Base-by-base conservation (phyloP, 1,139 yeast species). In the Entelexis sorbosivorans region DNA sequence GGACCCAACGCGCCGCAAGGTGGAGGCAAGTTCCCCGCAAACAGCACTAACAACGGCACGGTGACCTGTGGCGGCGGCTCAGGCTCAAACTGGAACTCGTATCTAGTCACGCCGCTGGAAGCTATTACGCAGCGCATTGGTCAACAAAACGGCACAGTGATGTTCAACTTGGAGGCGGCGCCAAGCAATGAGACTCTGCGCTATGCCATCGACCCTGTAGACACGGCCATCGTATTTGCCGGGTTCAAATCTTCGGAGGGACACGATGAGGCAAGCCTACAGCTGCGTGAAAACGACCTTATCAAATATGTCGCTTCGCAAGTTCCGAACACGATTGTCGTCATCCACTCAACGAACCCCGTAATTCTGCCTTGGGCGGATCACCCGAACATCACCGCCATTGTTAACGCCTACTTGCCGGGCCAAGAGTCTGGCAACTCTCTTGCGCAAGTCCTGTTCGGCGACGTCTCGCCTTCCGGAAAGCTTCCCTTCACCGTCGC, bases 11-110 rank as follows among this genome's bases (percentile, higher is more conserved):
- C 39, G 8, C 39, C 39, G 2, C 3, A 10, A 1, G n/a, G 8
- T 22, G 14, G n/a, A 9, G 39, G 39, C 16, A 5, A 10, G 16
- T 36, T 36, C 28, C 39, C 39, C 6, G 39, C 28, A 2, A 14
- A 20, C 16, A 36, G 39, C 28, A n/a, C 39, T 3, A 36, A 36
- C 28, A 36, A 36, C 16, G 39, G 39, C 7, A 36, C 39, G 2
- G 39, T 36, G n/a, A 5, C 28, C 9, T 36, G 39, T 16, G 39
- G 39, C n/a, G 39, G 39, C 13, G 39, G 39, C 16, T 36, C 39
- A 3, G 39, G 39, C 16, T 36, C 39, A 28, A 36, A 36, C 39
- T 36, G 39, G 39, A 36, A 36, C 39, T 22, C 39, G 39, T 36
- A 36, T 14, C 4, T 36, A 16, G 39, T 36, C 16, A 36, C 39